These are phyloP conservation scores for Cercospora citrullina DNA, from an alignment of 2,329 filamentous ascomycete species.

Conservation along the genomic window DNA sequence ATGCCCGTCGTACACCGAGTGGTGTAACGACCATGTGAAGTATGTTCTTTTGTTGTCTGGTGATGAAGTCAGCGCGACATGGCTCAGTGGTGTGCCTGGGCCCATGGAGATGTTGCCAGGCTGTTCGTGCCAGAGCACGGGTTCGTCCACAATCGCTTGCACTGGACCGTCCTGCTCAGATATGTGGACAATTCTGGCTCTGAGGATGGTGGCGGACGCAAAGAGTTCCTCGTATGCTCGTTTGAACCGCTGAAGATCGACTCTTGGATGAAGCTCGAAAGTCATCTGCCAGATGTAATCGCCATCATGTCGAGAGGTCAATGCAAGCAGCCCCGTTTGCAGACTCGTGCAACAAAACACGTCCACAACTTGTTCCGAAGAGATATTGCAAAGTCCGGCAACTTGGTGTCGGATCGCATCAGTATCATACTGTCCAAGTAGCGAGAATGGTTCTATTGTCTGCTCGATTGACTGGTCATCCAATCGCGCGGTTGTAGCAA, in stretches of 20 bases:
- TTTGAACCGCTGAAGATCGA: slow-evolving; percentile 30
- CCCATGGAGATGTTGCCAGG: background rate
- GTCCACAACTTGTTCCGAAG: slow-evolving; percentile 33
- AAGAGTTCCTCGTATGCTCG: background rate
- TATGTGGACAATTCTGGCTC: slow-evolving; percentile 5
- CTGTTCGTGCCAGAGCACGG: background rate
- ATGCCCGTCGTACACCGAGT: slow-evolving; percentile 10
- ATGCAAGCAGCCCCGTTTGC: slow-evolving; percentile 9
- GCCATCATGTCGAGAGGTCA: slow-evolving; percentile 3
- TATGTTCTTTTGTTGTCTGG: background rate
- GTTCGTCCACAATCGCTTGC: slow-evolving; percentile 5
- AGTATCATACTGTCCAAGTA: background rate
- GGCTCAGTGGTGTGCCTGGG: slow-evolving; percentile 6
- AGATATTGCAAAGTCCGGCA: slow-evolving; percentile 2
- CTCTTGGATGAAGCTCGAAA: slow-evolving; percentile 27
- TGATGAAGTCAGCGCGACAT: background rate
- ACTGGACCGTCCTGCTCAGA: background rate
- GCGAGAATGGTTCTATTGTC: slow-evolving; percentile 2
- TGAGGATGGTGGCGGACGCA: background rate
- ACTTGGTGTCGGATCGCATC: background rate
- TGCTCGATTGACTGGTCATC: background rate
- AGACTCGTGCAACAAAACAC: slow-evolving; percentile 8
- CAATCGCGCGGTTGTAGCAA: background rate
- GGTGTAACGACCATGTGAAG: slow-evolving; percentile 4
- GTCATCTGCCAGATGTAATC: slow-evolving; percentile 7